Percentiles rank a stretch among this genome's conserved stretches.
phyloP scores from a whole-genome alignment of 2,329 filamentous ascomycete species.

The Phialophora tarda region DNA sequence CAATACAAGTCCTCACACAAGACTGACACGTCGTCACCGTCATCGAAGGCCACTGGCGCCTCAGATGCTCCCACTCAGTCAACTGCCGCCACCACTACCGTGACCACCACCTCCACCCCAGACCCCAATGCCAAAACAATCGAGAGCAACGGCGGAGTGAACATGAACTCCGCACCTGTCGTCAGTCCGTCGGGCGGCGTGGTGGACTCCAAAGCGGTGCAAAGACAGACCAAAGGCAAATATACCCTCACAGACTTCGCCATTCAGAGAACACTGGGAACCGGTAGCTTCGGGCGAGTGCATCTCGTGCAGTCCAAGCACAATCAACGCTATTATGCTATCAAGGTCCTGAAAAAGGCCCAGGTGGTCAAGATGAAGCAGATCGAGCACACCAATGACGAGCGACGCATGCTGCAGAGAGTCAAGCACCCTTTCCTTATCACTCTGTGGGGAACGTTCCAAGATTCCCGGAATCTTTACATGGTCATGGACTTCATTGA shows the following conservation, averaged over 20 bases:
- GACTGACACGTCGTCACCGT: constrained; percentile 66
- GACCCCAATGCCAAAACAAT: constrained; percentile 38
- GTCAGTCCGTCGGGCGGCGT: constrained; percentile 31
- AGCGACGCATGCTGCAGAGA: constrained; percentile 91
- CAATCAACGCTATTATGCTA: constrained; percentile 96
- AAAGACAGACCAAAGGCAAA: constrained; percentile 89
- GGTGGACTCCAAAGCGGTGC: constrained; percentile 45
- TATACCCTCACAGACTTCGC: constrained; percentile 91
- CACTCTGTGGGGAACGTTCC: constrained; percentile 97
- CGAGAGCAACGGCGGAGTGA: constrained; percentile 40
- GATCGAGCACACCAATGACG: constrained; percentile 98
- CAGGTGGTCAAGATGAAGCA: constrained; percentile 99
- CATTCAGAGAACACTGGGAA: constrained; percentile 88
- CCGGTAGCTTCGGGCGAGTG: constrained; percentile 94
- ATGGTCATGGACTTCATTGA: constrained; percentile 99
- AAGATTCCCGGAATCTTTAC: constrained; percentile 93
- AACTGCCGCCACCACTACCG: constrained; percentile 34
- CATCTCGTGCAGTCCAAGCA: constrained; percentile 97
- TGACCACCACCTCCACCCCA: constrained; percentile 36
- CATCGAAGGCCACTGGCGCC: constrained; percentile 40
- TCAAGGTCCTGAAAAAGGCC: constrained; percentile 97
- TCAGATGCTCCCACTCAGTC: constrained; percentile 44
- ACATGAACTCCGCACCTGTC: constrained; percentile 37
- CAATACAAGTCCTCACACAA: constrained; percentile 58
- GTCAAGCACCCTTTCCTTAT: constrained; percentile 98